Conservation (phyloP, 768 basidiomycete genomes). For the Sistotremastrum niveocremeum region DNA sequence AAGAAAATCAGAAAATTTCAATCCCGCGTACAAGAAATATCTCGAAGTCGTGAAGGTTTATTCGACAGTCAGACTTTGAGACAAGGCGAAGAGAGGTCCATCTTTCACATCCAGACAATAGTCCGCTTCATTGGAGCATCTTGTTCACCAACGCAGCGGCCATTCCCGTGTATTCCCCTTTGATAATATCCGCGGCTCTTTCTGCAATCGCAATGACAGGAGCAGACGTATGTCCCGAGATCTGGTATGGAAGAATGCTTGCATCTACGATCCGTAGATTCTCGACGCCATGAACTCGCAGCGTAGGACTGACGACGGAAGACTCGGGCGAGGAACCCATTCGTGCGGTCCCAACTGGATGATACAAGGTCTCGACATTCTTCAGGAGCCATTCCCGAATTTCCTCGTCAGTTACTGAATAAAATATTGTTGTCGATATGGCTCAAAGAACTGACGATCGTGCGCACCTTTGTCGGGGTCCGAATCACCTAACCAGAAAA, state of each 20-base stretch:
- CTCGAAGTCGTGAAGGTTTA: no score
- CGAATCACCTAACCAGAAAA: conserved; percentile 8
- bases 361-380: conserved; percentile 1
- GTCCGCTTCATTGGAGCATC: no score
- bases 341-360: conserved; percentile 8
- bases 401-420: conserved; percentile 6
- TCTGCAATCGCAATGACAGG: conserved; percentile 23
- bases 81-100: no score
- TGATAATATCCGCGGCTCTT: conserved; percentile 23
- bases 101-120: no score
- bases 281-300: conserved; percentile 21
- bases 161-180: not conserved
- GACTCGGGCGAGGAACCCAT: conserved; percentile 15
- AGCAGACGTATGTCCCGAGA: conserved; percentile 19
- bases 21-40: no score
- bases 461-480: conserved; percentile 5
- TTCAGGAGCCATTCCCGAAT: conserved; percentile 5
- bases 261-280: conserved; percentile 31
- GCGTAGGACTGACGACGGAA: conserved; percentile 14
- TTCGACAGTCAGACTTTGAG: no score
- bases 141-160: no score
- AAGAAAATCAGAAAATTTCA: no score
- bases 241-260: conserved; percentile 11
- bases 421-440: not conserved
- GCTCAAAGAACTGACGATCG: no score